Base-by-base conservation (phyloP, 441 rosid species). In the Corymbia citriodora region DNA sequence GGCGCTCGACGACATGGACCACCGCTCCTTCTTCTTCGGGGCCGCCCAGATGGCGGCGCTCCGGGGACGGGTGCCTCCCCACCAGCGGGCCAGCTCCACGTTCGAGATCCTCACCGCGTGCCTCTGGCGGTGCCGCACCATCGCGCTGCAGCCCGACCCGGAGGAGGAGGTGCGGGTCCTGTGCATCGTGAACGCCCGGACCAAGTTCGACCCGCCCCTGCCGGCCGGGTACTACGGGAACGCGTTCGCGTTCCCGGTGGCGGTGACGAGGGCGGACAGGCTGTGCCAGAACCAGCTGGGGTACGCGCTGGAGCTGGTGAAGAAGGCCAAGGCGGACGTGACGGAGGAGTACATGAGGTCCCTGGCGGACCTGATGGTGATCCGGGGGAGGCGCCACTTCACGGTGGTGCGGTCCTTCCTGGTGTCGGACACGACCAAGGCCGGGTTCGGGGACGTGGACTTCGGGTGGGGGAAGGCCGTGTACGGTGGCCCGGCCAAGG, bases 61-160 rank as follows among this genome's bases (percentile, higher is more conserved):
- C 63, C 89, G 89, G 31, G 12, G 55, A 16, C 45, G 49, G 45
- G 23, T 88, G 49, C 89, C 89, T 25, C 25, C 72, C 59, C 89
- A 88, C 63, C 89, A 61, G 40, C 85, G 31, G n/a, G 21, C n/a
- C 27, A 61, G 86, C 89, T 31, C 89, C n/a, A 88, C 61, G 12
- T 88, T 88, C 61, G 89, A 88, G 89, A 29, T 88, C 29, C 89
- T 88, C 86, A 88, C 89, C n/a, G 89, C 89, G n/a, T 68, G 86
- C 89, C 89, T 88, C 29, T 88, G 89, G 89, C 89, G 86, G 40
- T 88, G 89, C 86, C 89, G 89, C 48, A 88, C 89, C 63, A 70
- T 88, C 13, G 59, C 89, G 83, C 86, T 88, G n/a, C 83, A 53
- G 82, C 89, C 89, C 13, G 86, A 70, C 89, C 89, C 89, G 7